Evolutionary conservation across 75 land plant species (phyloP).

Genomic region (Pinus tabuliformis): DNA sequence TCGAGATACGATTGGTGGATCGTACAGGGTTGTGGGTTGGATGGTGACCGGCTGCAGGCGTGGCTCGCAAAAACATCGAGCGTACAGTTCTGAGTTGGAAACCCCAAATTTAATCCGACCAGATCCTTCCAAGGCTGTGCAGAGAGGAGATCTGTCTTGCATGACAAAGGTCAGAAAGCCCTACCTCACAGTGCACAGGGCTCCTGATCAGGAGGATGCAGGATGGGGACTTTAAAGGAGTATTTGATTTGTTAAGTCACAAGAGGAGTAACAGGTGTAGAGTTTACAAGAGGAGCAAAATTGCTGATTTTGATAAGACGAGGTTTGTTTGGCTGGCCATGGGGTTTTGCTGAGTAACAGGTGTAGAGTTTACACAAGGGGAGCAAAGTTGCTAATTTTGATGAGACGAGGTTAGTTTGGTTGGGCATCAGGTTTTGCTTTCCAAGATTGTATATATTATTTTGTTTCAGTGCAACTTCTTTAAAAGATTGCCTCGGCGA

Average conservation of each 20-base stretch:
- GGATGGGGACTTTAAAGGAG: background rate
- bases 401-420: too few species aligned
- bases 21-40: background rate
- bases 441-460: too few species aligned
- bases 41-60: constrained; percentile 6
- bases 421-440: too few species aligned
- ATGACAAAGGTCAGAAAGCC: background rate
- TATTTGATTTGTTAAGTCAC: background rate
- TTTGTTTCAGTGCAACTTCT: background rate
- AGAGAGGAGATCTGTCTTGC: too few species aligned
- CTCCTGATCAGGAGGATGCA: background rate
- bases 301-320: too few species aligned
- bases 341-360: background rate
- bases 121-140: too few species aligned
- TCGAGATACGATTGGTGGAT: background rate
- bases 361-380: background rate
- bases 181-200: too few species aligned
- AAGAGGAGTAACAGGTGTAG: background rate
- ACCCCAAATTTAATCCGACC: background rate
- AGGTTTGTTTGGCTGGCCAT: too few species aligned
- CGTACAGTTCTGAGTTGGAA: background rate
- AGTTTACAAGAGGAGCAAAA: background rate
- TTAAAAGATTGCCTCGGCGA: background rate
- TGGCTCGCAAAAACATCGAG: constrained; percentile 1
- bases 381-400: too few species aligned